Evolutionary conservation across 73 alveolate species (phyloP).

Genomic region (Blepharisma japonicum): DNA sequence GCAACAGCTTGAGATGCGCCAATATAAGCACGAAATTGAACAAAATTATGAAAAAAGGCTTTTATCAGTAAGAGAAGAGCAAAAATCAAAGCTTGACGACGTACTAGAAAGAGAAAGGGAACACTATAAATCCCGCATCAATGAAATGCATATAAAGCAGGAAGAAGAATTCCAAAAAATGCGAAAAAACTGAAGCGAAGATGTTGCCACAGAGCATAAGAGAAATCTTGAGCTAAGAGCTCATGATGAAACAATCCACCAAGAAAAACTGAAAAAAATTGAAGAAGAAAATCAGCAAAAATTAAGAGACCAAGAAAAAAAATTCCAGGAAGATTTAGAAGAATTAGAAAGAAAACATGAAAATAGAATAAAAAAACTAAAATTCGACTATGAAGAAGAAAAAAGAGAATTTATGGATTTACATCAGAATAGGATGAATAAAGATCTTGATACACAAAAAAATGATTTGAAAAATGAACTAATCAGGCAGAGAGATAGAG

Average conservation of each 20-base stretch:
- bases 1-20: slow-evolving; percentile 58
- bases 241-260: slow-evolving; percentile 36
- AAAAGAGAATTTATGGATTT: slow-evolving; percentile 38
- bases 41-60: slow-evolving; percentile 79
- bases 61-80: slow-evolving; percentile 71
- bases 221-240: slow-evolving; percentile 7
- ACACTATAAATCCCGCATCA: slow-evolving; percentile 40
- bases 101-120: slow-evolving; percentile 83
- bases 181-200: slow-evolving; percentile 73
- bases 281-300: slow-evolving; percentile 18
- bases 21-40: slow-evolving; percentile 55
- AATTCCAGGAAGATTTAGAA: slow-evolving; percentile 29
- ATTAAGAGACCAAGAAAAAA: background rate
- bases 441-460: slow-evolving; percentile 44
- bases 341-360: slow-evolving; percentile 44
- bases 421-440: slow-evolving; percentile 32
- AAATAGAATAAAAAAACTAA: slow-evolving; percentile 35
- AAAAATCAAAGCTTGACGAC: slow-evolving; percentile 75
- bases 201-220: slow-evolving; percentile 21
- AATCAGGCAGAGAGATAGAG: slow-evolving; percentile 43
- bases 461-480: slow-evolving; percentile 37
- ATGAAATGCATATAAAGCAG: slow-evolving; percentile 57
- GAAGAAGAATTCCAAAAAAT: slow-evolving; percentile 70
- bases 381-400: slow-evolving; percentile 41
- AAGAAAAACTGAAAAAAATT: slow-evolving; percentile 29